phyloP scores from a whole-genome alignment of 306 rosid species.

The Glycine tomentella region DNA sequence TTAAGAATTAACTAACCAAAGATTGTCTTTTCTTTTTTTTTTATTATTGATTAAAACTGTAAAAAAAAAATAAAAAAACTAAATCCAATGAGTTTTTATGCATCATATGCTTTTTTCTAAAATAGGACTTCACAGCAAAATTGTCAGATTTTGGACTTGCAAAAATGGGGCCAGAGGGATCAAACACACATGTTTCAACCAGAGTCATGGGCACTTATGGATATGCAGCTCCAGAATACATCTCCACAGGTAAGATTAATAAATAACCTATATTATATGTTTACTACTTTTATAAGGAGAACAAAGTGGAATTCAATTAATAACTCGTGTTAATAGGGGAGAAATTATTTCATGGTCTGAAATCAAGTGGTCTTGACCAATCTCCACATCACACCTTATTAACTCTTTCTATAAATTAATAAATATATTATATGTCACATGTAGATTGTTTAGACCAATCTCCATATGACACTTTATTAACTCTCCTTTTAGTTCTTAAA shows the following conservation, averaged over 20 bases:
- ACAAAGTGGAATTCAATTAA: constrained; percentile 24
- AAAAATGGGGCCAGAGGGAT: constrained; percentile 97
- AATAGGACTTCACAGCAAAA: constrained; percentile 88
- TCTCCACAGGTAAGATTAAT: constrained; percentile 70
- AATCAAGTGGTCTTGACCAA: not conserved
- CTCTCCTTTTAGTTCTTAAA: too few relatives aligned
- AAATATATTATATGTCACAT: not conserved
- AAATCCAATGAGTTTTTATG: not conserved
- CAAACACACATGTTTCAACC: constrained; percentile 90
- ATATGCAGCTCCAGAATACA: constrained; percentile 95
- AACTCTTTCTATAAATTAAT: not conserved
- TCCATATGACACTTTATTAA: not conserved
- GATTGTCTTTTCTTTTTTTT: not conserved
- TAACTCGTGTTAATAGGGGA: not conserved
- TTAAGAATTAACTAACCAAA: not conserved
- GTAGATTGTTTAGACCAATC: too few relatives aligned
- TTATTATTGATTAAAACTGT: not conserved
- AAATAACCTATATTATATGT: too few relatives aligned
- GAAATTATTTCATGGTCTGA: not conserved
- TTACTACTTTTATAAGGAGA: not conserved
- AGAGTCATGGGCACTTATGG: constrained; percentile 98
- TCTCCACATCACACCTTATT: not conserved
- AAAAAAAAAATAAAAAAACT: not conserved
- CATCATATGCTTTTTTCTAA: constrained; percentile 30
- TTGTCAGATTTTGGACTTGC: constrained; percentile 98